A percentile compares a stretch with the other conserved stretches of the same genome.
phyloP scores from a whole-genome alignment of 208 protist species.

The Sergeia podlipaevii region DNA sequence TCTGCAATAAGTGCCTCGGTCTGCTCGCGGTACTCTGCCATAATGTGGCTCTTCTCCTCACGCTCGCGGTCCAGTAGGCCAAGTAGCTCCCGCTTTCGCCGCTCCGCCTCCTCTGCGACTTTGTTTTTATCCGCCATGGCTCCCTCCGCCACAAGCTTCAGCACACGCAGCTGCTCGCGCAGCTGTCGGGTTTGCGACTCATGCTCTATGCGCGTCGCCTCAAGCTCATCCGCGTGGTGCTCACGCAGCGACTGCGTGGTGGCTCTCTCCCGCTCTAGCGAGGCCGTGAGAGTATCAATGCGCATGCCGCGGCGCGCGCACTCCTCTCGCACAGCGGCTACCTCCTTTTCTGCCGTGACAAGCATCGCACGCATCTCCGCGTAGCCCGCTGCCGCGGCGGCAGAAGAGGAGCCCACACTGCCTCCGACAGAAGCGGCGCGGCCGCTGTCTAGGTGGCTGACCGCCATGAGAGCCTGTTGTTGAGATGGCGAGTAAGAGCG shows the following conservation, averaged over 20 bases:
- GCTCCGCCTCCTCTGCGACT: constrained; percentile 47
- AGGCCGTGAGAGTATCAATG: constrained; percentile 46
- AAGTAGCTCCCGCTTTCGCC: constrained; percentile 66
- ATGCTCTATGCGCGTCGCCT: constrained; percentile 49
- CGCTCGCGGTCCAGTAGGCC: constrained; percentile 75
- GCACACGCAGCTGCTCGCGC: constrained; percentile 70
- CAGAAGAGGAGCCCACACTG: background rate
- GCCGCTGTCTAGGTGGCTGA: constrained; percentile 2
- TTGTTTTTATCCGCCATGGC: constrained; percentile 70
- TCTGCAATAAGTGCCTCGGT: constrained; percentile 84
- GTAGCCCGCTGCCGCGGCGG: constrained; percentile 22
- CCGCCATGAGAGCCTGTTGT: constrained; percentile 28
- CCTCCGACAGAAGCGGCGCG: constrained; percentile 6
- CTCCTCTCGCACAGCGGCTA: constrained; percentile 68
- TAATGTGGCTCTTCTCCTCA: constrained; percentile 81
- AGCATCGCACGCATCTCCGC: constrained; percentile 68
- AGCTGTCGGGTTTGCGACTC: constrained; percentile 65
- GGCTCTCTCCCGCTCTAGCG: constrained; percentile 56
- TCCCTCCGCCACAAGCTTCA: constrained; percentile 68
- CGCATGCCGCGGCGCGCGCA: constrained; percentile 32
- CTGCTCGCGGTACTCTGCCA: constrained; percentile 86
- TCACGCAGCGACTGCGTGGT: constrained; percentile 30
- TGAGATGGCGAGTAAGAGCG: constrained; percentile 18
- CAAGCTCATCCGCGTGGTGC: constrained; percentile 34
- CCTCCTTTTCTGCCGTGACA: constrained; percentile 60